Evolutionary conservation across 2,329 filamentous ascomycete genomes (phyloP).

Genomic region (Talaromyces sp.): DNA sequence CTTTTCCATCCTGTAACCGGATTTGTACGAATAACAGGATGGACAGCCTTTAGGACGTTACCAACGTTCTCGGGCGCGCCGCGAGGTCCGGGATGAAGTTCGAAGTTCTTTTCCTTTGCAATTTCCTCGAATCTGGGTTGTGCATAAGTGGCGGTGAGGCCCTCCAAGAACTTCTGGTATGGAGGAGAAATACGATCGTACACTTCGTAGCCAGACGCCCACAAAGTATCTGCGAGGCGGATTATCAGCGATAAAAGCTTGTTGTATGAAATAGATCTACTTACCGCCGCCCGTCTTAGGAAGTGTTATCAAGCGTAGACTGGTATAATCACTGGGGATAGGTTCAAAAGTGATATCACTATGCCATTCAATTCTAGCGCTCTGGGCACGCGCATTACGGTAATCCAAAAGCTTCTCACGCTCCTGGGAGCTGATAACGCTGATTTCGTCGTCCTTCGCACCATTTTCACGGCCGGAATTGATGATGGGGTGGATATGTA

Average conservation of each 20-base stretch:
- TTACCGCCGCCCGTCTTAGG: conserved; percentile 43
- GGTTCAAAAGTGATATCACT: conserved; percentile 51
- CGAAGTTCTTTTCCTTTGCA: conserved; percentile 30
- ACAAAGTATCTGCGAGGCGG: conserved; percentile 38
- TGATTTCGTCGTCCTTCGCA: conserved; percentile 49
- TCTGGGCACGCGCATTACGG: conserved; percentile 34
- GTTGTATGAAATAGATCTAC: not conserved
- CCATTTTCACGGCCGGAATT: conserved; percentile 50
- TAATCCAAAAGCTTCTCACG: conserved; percentile 49
- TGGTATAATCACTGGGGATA: conserved; percentile 48
- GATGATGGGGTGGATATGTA: conserved; percentile 48
- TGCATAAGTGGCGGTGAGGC: conserved; percentile 33
- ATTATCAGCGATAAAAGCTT: not conserved
- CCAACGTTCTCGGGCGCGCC: conserved; percentile 58
- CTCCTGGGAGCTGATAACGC: conserved; percentile 46
- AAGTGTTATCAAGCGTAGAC: conserved; percentile 44
- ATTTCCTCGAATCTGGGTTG: conserved; percentile 31
- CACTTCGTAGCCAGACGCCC: conserved; percentile 44
- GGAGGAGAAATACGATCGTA: conserved; percentile 42
- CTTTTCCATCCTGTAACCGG: conserved; percentile 64
- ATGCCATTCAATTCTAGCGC: conserved; percentile 44
- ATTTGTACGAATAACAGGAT: conserved; percentile 60
- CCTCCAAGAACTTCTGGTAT: conserved; percentile 36
- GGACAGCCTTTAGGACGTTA: conserved; percentile 45
- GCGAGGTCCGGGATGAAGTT: conserved; percentile 29